Base-by-base conservation (phyloP, 257 asterid genomes). In the Solanum pennellii region DNA sequence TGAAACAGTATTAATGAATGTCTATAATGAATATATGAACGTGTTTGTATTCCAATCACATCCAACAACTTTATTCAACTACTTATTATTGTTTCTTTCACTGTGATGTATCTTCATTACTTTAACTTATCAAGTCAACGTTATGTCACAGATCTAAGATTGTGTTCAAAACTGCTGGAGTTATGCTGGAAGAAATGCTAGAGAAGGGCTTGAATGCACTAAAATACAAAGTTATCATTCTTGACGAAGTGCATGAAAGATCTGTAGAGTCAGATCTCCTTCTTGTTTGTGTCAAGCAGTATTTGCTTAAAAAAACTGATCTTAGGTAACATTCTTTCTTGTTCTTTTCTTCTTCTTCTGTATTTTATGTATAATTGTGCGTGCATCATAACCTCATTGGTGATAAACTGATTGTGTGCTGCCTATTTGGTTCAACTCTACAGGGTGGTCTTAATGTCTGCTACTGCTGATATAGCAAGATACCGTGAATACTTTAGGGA, bases 391-490 rank as follows among this genome's bases (percentile, higher is more conserved):
- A 86, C 33, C 72, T 47, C 82, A 49, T 72, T 16, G 87, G 59
- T 84, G 62, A 66, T 71, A 71, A 18, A 71, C 77, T 71, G 42
- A 71, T 65, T n/a, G n/a, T 41, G 68, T 72, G 72, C 73, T 56
- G 56, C 66, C 90, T 89, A 47, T 72, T 83, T 77, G 27, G 41
- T 83, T 88, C 92, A 88, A 90, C 91, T 87, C 90, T 92, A 76
- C 91, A 95, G 99, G 98, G 93, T 97, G 89, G 99, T 97, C 73
- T 93, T 97, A 96, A 95, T 97, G 99, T 97, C 99, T 89, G 99
- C 99, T 56, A 97, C 99, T 88, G 98, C 98, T 21, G 96, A 97
- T 91, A 94, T 93, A 82, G 89, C 93, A 88, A 94, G 97, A 93
- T 97, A 97, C 86, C 94, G 96, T 23, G 98, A 95, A 47, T 97